phyloP scores from a whole-genome alignment of 805 yeast genomes.

The Zygosaccharomyces siamensis region DNA sequence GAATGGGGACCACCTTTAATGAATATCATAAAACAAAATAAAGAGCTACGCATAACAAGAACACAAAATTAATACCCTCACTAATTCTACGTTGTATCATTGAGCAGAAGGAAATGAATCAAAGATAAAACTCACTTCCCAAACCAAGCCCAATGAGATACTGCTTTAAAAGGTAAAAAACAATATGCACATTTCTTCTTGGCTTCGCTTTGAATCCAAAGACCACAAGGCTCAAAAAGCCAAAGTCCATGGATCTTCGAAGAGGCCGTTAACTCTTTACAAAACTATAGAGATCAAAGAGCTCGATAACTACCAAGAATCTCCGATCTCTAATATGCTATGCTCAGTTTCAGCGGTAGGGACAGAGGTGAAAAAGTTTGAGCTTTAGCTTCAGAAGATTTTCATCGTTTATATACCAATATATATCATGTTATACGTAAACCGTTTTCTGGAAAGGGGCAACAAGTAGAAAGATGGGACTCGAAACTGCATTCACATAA shows the following conservation, averaged over 20 bases:
- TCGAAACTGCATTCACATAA: background rate
- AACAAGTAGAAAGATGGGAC: background rate
- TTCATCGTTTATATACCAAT: background rate
- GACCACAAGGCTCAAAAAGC: conserved; percentile 32
- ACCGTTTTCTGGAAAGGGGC: background rate
- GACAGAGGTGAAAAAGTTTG: too few species aligned
- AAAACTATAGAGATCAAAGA: background rate
- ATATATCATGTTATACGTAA: background rate
- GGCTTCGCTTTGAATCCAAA: conserved; percentile 47
- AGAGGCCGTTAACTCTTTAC: conserved; percentile 35
- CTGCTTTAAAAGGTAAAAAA: conserved; percentile 19
- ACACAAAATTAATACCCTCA: background rate
- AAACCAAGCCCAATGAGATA: conserved; percentile 24
- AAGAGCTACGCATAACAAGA: conserved; percentile 1
- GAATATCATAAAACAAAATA: conserved; percentile 11
- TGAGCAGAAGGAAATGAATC: conserved; percentile 20
- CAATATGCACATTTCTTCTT: conserved; percentile 12
- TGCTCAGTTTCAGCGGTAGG: background rate
- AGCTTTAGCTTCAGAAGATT: background rate
- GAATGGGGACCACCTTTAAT: conserved; percentile 67
- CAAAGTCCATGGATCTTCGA: conserved; percentile 43
- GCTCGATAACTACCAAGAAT: background rate
- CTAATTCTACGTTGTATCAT: conserved; percentile 22
- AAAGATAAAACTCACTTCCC: conserved; percentile 3
- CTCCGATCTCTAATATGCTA: background rate